These are phyloP conservation scores for Crithidia sp. DNA, from an alignment of 208 protist species.

Conservation along the genomic window DNA sequence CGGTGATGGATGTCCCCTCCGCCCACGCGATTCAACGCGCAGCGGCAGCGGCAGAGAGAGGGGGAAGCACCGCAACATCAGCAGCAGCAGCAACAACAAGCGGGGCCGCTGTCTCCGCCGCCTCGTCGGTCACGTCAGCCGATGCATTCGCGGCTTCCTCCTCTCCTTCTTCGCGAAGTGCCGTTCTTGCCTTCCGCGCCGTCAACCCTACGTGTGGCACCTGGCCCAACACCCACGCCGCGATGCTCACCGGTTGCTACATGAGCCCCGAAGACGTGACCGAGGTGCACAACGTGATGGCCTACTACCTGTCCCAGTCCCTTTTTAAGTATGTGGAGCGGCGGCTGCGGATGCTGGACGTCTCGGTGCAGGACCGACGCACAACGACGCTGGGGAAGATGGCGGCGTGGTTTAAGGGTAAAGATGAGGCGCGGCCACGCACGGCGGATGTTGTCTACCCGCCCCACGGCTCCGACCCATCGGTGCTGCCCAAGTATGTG, in stretches of 20 bases:
- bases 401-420: conserved; percentile 80
- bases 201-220: conserved; percentile 50
- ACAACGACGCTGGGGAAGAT: conserved; percentile 84
- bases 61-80: conserved; percentile 12
- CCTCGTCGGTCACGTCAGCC: conserved; percentile 10
- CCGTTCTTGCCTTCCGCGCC: conserved; percentile 35
- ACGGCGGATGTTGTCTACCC: conserved; percentile 23
- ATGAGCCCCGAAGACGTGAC: conserved; percentile 70
- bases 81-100: background rate
- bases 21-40: conserved; percentile 28
- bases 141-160: conserved; percentile 1
- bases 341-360: conserved; percentile 59
- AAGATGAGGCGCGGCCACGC: conserved; percentile 66
- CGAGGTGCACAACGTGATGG: conserved; percentile 69
- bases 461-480: conserved; percentile 15
- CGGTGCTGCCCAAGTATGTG: conserved; percentile 47
- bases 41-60: conserved; percentile 17
- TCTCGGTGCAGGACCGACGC: conserved; percentile 72
- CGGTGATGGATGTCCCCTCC: conserved; percentile 70
- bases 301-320: conserved; percentile 71
- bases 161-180: conserved; percentile 1
- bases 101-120: background rate
- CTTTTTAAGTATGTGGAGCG: conserved; percentile 78
- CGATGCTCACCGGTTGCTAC: conserved; percentile 77
- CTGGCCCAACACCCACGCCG: conserved; percentile 45